Evolutionary conservation across 2,329 filamentous ascomycete species (phyloP).

Genomic region (Microdochium bolleyi): DNA sequence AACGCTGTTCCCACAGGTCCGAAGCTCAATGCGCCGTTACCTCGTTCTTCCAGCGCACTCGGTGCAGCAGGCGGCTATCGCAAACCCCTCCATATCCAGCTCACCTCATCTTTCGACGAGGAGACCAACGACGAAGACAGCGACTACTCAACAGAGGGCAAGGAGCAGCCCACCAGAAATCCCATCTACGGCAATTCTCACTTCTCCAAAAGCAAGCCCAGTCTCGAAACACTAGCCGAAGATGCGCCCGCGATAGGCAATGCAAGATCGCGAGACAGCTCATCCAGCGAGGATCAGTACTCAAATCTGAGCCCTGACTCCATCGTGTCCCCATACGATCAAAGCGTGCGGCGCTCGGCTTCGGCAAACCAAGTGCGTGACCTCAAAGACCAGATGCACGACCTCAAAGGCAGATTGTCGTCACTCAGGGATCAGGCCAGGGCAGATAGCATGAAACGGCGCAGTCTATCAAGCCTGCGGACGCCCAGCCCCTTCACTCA

Average conservation of each 20-base stretch:
- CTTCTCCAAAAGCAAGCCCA: constrained; percentile 23
- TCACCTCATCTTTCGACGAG: constrained; percentile 20
- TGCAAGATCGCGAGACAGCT: neutral
- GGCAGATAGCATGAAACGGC: constrained; percentile 69
- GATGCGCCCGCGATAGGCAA: constrained; percentile 4
- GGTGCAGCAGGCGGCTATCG: constrained; percentile 51
- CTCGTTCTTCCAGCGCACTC: constrained; percentile 57
- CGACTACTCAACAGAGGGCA: constrained; percentile 27
- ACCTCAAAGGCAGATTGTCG: constrained; percentile 78
- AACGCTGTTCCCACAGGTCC: constrained; percentile 39
- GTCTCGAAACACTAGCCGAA: constrained; percentile 28
- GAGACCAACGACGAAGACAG: neutral
- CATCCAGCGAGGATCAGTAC: neutral
- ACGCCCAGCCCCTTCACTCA: constrained; percentile 75
- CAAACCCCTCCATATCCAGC: constrained; percentile 34
- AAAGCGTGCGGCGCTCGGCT: constrained; percentile 53
- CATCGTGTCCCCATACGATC: constrained; percentile 10
- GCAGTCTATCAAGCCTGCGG: constrained; percentile 67
- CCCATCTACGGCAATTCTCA: constrained; percentile 10
- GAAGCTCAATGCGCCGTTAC: constrained; percentile 33
- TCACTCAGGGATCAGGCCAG: constrained; percentile 69
- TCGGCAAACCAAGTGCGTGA: constrained; percentile 67
- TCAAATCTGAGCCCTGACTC: neutral
- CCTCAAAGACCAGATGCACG: constrained; percentile 78
- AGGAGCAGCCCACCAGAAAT: constrained; percentile 12